Percentiles rank a stretch among this genome's conserved stretches.
These are phyloP conservation scores for Rhodomyrtus tomentosa DNA, from an alignment of 345 rosid genomes.

Conservation along the genomic window DNA sequence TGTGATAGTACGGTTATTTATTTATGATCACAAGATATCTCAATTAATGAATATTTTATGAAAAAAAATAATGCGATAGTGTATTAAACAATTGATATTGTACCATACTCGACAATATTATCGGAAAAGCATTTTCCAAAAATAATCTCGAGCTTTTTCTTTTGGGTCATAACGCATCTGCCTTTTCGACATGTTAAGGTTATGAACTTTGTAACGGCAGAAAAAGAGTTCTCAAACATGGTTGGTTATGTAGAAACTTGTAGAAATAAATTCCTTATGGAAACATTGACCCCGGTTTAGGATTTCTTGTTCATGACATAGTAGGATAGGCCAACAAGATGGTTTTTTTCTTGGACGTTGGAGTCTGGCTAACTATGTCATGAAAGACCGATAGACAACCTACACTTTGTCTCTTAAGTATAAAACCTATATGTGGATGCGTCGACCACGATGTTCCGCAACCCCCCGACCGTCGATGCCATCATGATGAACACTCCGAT, in stretches of 20 bases:
- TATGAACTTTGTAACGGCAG: background rate
- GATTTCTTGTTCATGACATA: background rate
- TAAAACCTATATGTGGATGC: conserved; percentile 79
- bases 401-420: conserved; percentile 12
- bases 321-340: background rate
- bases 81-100: too few species aligned
- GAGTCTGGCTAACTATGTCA: background rate
- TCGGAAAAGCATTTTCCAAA: too few species aligned
- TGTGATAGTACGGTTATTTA: too few species aligned
- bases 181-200: background rate
- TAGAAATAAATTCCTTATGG: background rate
- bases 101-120: too few species aligned
- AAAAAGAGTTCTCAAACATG: background rate
- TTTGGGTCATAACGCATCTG: background rate
- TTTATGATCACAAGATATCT: too few species aligned
- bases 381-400: background rate
- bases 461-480: conserved; percentile 89
- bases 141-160: background rate
- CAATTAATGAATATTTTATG: too few species aligned
- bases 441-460: conserved; percentile 69
- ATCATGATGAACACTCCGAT: conserved; percentile 72
- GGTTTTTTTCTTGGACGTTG: background rate
- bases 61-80: too few species aligned
- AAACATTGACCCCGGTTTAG: background rate
- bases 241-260: background rate